Conservation (phyloP, 2,329 filamentous ascomycete genomes). For the Aspergillus quadricinctus region DNA sequence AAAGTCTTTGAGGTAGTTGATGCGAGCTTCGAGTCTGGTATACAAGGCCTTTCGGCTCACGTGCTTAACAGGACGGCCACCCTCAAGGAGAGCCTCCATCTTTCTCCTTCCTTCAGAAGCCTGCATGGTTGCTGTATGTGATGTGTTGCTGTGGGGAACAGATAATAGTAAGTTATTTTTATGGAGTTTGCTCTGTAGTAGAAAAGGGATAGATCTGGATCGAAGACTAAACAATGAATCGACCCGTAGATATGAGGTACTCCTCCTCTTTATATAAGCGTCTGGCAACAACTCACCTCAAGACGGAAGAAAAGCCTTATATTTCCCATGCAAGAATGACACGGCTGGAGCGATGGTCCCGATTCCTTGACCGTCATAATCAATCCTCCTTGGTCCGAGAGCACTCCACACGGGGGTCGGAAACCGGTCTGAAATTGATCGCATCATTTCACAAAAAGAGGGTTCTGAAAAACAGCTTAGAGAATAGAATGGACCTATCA, state of each 20-base stretch:
- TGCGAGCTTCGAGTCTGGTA: slow-evolving; percentile 63
- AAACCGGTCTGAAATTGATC: background rate
- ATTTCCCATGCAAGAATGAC: background rate
- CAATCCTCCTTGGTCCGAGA: background rate
- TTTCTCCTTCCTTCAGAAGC: background rate
- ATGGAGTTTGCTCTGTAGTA: background rate
- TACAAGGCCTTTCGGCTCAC: slow-evolving; percentile 68
- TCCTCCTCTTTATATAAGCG: background rate
- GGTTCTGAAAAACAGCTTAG: background rate
- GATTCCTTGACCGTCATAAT: background rate
- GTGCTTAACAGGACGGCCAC: slow-evolving; percentile 45
- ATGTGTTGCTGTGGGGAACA: background rate
- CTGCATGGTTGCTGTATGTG: background rate
- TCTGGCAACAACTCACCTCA: background rate
- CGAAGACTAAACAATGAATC: background rate
- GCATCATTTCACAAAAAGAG: background rate
- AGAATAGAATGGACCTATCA: background rate
- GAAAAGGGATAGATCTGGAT: background rate
- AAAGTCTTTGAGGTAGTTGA: slow-evolving; percentile 70
- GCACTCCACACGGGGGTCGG: background rate
- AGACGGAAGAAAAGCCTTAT: background rate
- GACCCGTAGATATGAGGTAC: background rate
- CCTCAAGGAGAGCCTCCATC: slow-evolving; percentile 14
- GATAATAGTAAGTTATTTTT: background rate
- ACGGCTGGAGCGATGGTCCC: background rate